These are phyloP conservation scores for Flaveria floridana DNA, from an alignment of 140 eudicot genomes.

Conservation along the genomic window DNA sequence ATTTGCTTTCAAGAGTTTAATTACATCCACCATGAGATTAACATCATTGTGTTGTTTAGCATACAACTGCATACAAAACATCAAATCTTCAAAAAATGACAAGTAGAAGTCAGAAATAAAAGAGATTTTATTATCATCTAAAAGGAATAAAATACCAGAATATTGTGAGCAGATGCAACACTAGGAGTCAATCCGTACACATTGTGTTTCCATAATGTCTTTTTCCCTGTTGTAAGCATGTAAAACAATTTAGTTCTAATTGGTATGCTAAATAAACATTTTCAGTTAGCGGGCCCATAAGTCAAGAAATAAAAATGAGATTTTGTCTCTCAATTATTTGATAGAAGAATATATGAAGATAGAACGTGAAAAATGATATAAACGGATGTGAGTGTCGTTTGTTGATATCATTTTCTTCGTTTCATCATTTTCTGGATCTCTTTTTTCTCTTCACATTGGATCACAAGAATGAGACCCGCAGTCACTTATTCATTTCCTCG, in stretches of 20 bases:
- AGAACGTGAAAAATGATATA: conserved; percentile 1
- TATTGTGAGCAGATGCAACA: conserved; percentile 68
- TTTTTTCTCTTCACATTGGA: background rate
- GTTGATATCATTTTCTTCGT: background rate
- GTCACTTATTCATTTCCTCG: background rate
- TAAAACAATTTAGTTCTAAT: background rate
- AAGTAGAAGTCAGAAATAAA: conserved; percentile 3
- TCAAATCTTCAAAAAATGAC: background rate
- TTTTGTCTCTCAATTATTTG: conserved; percentile 5
- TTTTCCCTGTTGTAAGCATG: conserved; percentile 53
- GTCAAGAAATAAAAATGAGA: background rate
- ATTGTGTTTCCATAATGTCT: conserved; percentile 75
- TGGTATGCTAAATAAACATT: conserved; percentile 6
- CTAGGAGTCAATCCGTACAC: conserved; percentile 66
- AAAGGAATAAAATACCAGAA: conserved; percentile 46
- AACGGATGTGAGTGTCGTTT: background rate
- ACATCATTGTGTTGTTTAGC: conserved; percentile 75
- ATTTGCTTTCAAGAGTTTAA: conserved; percentile 69
- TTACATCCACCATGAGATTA: conserved; percentile 61
- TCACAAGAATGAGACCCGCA: background rate
- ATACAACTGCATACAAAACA: conserved; percentile 51
- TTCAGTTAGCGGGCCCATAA: background rate
- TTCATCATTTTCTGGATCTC: background rate
- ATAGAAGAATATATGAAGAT: background rate
- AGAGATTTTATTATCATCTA: background rate